Conservation (phyloP, 345 rosid species). For the Bretschneidera sinensis region DNA sequence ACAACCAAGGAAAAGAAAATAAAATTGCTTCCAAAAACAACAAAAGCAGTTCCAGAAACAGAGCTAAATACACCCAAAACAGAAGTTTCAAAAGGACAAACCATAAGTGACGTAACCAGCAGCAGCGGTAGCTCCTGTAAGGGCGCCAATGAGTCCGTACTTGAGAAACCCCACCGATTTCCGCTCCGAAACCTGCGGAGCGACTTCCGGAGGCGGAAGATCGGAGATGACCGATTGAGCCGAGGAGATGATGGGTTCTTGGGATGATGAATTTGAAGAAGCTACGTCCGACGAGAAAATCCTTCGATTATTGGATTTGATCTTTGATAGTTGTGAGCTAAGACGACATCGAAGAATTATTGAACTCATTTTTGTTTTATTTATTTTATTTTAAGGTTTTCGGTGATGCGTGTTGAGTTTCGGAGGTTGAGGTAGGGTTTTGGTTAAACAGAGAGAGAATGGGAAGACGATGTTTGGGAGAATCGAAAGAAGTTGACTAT, state of each 20-base stretch:
- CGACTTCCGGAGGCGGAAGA: conserved; percentile 26
- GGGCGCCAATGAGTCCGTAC: conserved; percentile 43
- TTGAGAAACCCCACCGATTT: conserved; percentile 52
- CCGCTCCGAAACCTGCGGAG: conserved; percentile 24
- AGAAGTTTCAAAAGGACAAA: conserved; percentile 17
- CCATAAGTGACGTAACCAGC: conserved; percentile 64
- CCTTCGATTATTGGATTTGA: conserved; percentile 21
- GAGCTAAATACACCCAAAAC: too few species aligned
- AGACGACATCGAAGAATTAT: conserved; percentile 50
- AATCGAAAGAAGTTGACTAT: not conserved
- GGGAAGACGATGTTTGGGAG: not conserved
- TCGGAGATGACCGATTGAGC: conserved; percentile 43
- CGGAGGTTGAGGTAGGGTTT: conserved; percentile 24
- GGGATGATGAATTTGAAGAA: conserved; percentile 30
- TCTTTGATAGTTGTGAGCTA: conserved; percentile 18
- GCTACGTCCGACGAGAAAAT: conserved; percentile 34
- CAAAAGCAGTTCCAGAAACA: not conserved
- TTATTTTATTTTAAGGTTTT: too few species aligned
- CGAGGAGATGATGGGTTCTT: conserved; percentile 39
- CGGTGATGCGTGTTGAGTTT: not conserved
- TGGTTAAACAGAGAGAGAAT: not conserved
- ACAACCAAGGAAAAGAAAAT: not conserved
- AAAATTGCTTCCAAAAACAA: not conserved
- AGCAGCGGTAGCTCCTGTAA: conserved; percentile 57
- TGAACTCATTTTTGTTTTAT: conserved; percentile 37